These are phyloP conservation scores for Solanum chilense DNA, from an alignment of 257 asterid species.

Conservation along the genomic window DNA sequence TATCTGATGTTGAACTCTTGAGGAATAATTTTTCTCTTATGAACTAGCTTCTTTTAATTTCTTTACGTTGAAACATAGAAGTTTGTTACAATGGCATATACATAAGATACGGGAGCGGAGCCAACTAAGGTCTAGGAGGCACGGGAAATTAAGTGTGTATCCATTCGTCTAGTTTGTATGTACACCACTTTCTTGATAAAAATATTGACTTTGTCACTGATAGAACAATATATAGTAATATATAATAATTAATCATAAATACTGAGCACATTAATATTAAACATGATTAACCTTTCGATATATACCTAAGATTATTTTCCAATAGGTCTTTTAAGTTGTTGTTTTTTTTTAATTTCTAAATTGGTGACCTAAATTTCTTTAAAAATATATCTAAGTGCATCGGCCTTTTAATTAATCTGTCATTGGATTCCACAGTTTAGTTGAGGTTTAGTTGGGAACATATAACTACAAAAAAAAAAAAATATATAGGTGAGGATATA, in stretches of 20 bases:
- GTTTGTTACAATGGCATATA: too few species aligned
- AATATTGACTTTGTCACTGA: too few species aligned
- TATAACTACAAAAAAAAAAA: neutral
- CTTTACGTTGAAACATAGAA: neutral
- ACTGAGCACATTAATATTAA: neutral
- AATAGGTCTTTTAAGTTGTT: neutral
- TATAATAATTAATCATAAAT: too few species aligned
- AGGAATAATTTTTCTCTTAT: neutral
- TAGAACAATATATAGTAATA: too few species aligned
- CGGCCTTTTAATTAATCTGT: constrained; percentile 16
- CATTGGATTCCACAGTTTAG: constrained; percentile 8
- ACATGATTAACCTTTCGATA: neutral
- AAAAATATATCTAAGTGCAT: neutral
- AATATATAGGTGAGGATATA: neutral
- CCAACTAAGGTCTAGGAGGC: neutral
- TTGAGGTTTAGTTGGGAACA: constrained; percentile 29
- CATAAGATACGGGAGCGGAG: neutral
- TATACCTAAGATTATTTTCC: neutral
- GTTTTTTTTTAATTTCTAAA: neutral
- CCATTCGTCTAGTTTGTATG: neutral
- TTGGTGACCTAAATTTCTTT: neutral
- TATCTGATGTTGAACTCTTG: too few species aligned
- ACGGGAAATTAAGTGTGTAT: too few species aligned
- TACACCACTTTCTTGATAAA: neutral
- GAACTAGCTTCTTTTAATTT: too few species aligned